Percentiles rank a stretch among this genome's conserved stretches.
These are phyloP conservation scores for Hansfordia pulvinata DNA, from an alignment of 2,329 filamentous ascomycete species.

Conservation along the genomic window DNA sequence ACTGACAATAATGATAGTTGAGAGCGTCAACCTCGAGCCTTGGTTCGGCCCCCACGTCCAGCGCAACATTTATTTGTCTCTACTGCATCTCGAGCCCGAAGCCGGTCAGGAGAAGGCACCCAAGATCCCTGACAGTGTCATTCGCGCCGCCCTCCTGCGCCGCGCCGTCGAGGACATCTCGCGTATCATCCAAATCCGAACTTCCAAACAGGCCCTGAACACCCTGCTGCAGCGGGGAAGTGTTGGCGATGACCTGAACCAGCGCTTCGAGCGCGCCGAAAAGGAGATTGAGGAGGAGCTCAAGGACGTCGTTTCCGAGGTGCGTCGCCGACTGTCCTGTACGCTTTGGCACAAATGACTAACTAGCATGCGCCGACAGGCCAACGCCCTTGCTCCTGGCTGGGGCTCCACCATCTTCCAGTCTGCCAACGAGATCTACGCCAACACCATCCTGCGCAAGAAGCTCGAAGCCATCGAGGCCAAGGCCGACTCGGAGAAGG, in stretches of 20 bases:
- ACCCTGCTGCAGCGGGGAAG: conserved; percentile 77
- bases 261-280: conserved; percentile 81
- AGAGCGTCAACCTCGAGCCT: conserved; percentile 74
- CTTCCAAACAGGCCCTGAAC: conserved; percentile 76
- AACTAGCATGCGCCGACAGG: conserved; percentile 48
- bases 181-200: conserved; percentile 78
- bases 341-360: too few relatives aligned
- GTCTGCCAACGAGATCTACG: conserved; percentile 87
- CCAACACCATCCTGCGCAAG: conserved; percentile 65
- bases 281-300: conserved; percentile 97
- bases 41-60: conserved; percentile 90
- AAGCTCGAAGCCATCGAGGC: conserved; percentile 64
- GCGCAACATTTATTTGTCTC: conserved; percentile 86
- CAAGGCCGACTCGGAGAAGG: conserved; percentile 60
- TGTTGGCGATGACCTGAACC: conserved; percentile 92
- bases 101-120: conserved; percentile 51
- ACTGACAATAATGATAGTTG: conserved; percentile 30
- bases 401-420: conserved; percentile 98
- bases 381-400: conserved; percentile 74
- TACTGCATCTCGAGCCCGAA: conserved; percentile 64
- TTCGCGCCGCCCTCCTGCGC: conserved; percentile 78
- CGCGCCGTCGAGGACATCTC: conserved; percentile 88
- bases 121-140: conserved; percentile 65
- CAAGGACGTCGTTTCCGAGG: conserved; percentile 85
- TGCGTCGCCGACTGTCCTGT: conserved; percentile 23